Conservation (phyloP, 768 basidiomycete genomes). For the Boletus huronensis region DNA sequence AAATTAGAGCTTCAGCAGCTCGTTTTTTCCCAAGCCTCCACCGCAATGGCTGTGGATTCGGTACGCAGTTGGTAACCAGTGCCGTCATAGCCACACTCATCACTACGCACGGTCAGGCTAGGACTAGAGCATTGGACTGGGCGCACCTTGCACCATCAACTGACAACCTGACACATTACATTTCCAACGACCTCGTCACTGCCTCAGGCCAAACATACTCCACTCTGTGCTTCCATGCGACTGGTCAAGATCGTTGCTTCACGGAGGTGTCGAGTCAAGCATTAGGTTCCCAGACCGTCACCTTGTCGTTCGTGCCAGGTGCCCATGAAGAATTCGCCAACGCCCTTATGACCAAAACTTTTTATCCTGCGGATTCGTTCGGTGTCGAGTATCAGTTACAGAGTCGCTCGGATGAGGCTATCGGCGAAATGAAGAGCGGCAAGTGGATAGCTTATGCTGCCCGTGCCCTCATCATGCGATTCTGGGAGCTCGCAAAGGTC, state of each 20-base stretch:
- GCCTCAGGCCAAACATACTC: constrained; percentile 46
- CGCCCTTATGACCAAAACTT: constrained; percentile 32
- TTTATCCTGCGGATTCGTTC: constrained; percentile 34
- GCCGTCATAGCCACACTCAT: background rate
- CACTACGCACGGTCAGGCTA: constrained; percentile 20
- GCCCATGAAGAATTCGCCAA: constrained; percentile 49
- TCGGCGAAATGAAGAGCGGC: constrained; percentile 73
- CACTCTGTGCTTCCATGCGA: constrained; percentile 48
- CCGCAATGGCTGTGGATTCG: constrained; percentile 34
- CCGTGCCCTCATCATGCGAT: constrained; percentile 68
- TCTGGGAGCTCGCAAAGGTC: constrained; percentile 84
- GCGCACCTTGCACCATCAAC: constrained; percentile 43
- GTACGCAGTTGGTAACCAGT: constrained; percentile 21
- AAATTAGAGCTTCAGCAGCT: constrained; percentile 74
- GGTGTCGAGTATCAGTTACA: constrained; percentile 53
- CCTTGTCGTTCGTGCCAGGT: constrained; percentile 50
- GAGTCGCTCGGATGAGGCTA: constrained; percentile 42
- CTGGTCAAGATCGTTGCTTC: constrained; percentile 36
- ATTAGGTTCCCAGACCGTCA: constrained; percentile 41
- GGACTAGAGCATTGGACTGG: constrained; percentile 33
- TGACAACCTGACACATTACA: constrained; percentile 47
- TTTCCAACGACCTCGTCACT: constrained; percentile 39
- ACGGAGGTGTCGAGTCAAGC: constrained; percentile 33
- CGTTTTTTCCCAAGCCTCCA: constrained; percentile 50
- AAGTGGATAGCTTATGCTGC: constrained; percentile 91